Percentiles rank a stretch among this genome's conserved stretches.
These are phyloP conservation scores for Tetracladium setigerum DNA, from an alignment of 495 filamentous ascomycete species.

Conservation along the genomic window DNA sequence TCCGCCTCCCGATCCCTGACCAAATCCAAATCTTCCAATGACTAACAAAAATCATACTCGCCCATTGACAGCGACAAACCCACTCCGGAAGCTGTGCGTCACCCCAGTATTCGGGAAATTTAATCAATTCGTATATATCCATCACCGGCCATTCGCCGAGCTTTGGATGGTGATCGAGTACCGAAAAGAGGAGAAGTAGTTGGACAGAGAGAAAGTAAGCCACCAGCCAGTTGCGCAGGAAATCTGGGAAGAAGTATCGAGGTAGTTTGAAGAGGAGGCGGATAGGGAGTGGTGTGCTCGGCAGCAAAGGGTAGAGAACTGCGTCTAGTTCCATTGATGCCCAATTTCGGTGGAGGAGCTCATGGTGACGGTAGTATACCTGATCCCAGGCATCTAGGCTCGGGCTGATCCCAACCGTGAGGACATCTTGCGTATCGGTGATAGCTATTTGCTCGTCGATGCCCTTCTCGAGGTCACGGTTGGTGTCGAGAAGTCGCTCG, in stretches of 20 bases:
- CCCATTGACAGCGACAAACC: too few species aligned
- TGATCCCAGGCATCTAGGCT: not conserved
- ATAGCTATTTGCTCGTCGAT: not conserved
- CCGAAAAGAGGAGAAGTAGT: not conserved
- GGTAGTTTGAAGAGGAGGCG: not conserved
- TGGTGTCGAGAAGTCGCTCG: too few species aligned
- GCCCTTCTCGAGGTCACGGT: too few species aligned
- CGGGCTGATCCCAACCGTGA: not conserved
- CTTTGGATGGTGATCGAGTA: not conserved
- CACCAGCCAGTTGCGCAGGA: not conserved
- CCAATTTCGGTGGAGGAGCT: not conserved
- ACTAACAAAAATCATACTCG: too few species aligned
- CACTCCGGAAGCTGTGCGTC: too few species aligned
- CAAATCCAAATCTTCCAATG: too few species aligned
- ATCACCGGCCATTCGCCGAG: not conserved
- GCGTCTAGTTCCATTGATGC: constrained; percentile 1
- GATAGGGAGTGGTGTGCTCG: not conserved
- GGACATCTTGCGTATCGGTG: not conserved
- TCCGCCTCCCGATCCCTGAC: too few species aligned
- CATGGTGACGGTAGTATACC: not conserved
- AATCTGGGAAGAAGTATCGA: not conserved
- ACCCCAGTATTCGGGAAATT: too few species aligned
- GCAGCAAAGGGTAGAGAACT: not conserved
- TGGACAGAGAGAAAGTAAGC: constrained; percentile 1
- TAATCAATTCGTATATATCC: not conserved